phyloP scores from a whole-genome alignment of 495 filamentous ascomycete genomes.

The Trichoderma orchidacearum region DNA sequence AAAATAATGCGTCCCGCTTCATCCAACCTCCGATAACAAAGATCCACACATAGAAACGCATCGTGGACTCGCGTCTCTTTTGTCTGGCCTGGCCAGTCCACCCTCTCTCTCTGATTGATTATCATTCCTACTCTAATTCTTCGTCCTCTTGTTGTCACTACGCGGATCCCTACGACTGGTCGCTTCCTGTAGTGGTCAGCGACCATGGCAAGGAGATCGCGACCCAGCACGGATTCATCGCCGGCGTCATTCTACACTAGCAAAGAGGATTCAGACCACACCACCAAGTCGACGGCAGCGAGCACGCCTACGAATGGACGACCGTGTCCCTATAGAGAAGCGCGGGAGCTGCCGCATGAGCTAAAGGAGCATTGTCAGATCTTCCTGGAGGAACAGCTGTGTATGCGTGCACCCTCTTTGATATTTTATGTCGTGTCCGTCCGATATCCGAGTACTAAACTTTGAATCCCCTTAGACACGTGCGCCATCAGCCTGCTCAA shows the following conservation, averaged over 20 bases:
- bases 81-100: too few relatives aligned
- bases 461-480: slow-evolving; percentile 31
- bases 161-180: too few relatives aligned
- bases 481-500: slow-evolving; percentile 57
- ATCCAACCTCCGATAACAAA: too few relatives aligned
- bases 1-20: too few relatives aligned
- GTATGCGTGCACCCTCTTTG: slow-evolving; percentile 28
- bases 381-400: slow-evolving; percentile 64
- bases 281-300: neutral
- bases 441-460: too few relatives aligned
- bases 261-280: neutral
- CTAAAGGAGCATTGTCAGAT: slow-evolving; percentile 52
- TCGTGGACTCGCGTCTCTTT: too few relatives aligned
- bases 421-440: too few relatives aligned
- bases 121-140: neutral
- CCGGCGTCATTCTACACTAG: slow-evolving; percentile 1
- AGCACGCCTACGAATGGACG: slow-evolving; percentile 5
- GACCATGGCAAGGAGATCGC: neutral
- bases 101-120: too few relatives aligned
- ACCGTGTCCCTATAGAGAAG: slow-evolving; percentile 31
- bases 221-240: neutral
- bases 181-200: neutral
- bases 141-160: neutral
- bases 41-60: too few relatives aligned
- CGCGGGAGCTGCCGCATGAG: slow-evolving; percentile 42